Evolutionary conservation across 257 asterid species (phyloP).

Genomic region (Gynochthodes officinalis): DNA sequence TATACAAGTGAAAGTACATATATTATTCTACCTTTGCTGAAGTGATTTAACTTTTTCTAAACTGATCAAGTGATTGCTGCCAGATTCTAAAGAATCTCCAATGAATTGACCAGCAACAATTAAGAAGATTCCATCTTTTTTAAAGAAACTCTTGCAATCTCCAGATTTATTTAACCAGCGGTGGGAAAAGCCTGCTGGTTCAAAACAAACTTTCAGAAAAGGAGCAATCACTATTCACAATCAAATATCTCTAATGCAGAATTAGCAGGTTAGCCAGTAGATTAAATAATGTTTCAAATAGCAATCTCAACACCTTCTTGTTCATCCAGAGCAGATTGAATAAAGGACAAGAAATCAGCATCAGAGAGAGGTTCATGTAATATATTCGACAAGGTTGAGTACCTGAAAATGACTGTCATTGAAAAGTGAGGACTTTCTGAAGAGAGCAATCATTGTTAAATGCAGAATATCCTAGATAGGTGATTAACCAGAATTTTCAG

Average conservation of each 20-base stretch:
- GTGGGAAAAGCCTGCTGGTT: constrained; percentile 62
- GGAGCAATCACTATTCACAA: not conserved
- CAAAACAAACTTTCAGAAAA: constrained; percentile 16
- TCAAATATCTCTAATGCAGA: not conserved
- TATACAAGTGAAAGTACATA: constrained; percentile 8
- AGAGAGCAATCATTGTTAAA: not conserved
- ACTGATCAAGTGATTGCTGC: constrained; percentile 36
- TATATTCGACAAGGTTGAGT: constrained; percentile 44
- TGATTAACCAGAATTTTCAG: constrained; percentile 10
- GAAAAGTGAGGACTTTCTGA: constrained; percentile 38
- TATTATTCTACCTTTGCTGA: constrained; percentile 59
- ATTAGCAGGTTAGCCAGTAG: not conserved
- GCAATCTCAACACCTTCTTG: constrained; percentile 44
- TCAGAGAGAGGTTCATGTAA: constrained; percentile 24
- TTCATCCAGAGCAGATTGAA: constrained; percentile 51
- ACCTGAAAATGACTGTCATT: constrained; percentile 73
- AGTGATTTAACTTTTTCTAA: constrained; percentile 65
- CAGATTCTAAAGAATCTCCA: constrained; percentile 36
- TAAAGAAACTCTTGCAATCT: constrained; percentile 34
- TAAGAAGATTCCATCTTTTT: constrained; percentile 51
- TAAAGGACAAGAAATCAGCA: constrained; percentile 43
- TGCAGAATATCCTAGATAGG: constrained; percentile 21
- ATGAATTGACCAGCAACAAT: constrained; percentile 47
- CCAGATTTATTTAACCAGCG: constrained; percentile 59
- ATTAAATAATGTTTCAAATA: constrained; percentile 1